phyloP scores from a whole-genome alignment of 495 filamentous ascomycete species.

The Penicillium chermesinum region DNA sequence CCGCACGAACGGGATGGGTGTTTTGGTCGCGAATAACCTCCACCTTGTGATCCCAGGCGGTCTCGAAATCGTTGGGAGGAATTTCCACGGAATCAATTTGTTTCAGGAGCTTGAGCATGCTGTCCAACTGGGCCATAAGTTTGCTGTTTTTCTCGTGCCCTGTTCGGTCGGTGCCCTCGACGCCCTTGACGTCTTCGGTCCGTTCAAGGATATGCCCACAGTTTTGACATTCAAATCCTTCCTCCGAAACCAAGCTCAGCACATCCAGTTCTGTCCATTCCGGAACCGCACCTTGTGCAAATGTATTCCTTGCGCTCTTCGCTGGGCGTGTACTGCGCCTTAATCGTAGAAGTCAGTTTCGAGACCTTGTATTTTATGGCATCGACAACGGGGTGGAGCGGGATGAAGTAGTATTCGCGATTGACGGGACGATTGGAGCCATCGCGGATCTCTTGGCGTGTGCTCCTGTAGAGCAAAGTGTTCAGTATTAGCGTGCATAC shows the following conservation, averaged over 20 bases:
- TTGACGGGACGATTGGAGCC: conserved; percentile 75
- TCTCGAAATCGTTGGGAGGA: conserved; percentile 82
- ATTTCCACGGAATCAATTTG: conserved; percentile 79
- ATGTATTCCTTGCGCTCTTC: conserved; percentile 87
- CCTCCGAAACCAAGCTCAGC: conserved; percentile 55
- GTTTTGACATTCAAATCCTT: conserved; percentile 77
- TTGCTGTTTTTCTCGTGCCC: conserved; percentile 88
- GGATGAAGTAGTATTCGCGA: conserved; percentile 93
- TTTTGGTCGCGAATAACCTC: conserved; percentile 46
- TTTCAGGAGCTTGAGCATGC: conserved; percentile 77
- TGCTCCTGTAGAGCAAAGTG: conserved; percentile 63
- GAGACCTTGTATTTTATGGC: conserved; percentile 94
- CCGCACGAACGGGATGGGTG: conserved; percentile 51
- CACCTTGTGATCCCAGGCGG: conserved; percentile 54
- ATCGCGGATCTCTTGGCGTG: conserved; percentile 72
- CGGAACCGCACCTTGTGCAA: conserved; percentile 70
- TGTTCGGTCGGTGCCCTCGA: conserved; percentile 46
- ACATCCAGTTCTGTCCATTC: conserved; percentile 87
- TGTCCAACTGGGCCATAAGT: conserved; percentile 80
- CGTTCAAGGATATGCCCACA: conserved; percentile 65
- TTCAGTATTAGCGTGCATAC: conserved; percentile 3
- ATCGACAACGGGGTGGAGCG: conserved; percentile 89
- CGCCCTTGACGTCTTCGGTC: conserved; percentile 60
- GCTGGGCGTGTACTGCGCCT: conserved; percentile 69
- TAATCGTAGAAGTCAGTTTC: conserved; percentile 75